Evolutionary conservation across 2,329 filamentous ascomycete genomes (phyloP).

Genomic region (Colletotrichum paranaense): DNA sequence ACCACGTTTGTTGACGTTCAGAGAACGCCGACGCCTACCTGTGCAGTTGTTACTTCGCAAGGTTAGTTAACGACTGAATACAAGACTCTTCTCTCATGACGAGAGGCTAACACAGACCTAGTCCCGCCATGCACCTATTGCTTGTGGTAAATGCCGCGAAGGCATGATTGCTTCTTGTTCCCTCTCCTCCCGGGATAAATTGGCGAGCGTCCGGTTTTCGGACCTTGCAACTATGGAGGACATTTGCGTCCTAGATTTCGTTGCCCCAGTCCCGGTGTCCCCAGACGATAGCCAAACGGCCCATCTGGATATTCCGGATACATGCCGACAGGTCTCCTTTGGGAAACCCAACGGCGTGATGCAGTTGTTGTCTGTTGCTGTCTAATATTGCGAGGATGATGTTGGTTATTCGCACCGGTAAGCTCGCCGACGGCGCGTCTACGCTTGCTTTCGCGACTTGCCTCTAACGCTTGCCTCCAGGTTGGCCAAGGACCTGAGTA

Average conservation of each 20-base stretch:
- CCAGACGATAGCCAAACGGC: background rate
- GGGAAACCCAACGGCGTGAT: background rate
- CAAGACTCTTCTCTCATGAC: slow-evolving; percentile 8
- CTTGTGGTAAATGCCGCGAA: background rate
- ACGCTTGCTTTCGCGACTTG: background rate
- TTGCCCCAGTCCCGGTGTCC: background rate
- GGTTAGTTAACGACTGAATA: slow-evolving; percentile 23
- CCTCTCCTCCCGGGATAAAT: background rate
- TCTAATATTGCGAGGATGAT: slow-evolving; percentile 22
- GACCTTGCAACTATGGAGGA: background rate
- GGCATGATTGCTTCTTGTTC: background rate
- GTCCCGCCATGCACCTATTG: background rate
- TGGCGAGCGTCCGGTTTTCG: background rate
- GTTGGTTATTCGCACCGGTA: slow-evolving; percentile 26
- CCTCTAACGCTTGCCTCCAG: slow-evolving; percentile 14
- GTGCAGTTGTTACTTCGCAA: background rate
- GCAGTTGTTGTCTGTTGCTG: background rate
- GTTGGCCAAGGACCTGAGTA: slow-evolving; percentile 39
- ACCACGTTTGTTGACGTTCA: background rate
- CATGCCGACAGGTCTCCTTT: background rate
- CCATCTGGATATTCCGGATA: background rate
- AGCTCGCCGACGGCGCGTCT: background rate
- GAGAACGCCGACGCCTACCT: background rate
- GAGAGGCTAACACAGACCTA: slow-evolving; percentile 31
- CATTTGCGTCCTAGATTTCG: background rate